A percentile compares a stretch with the other conserved stretches of the same genome.
Evolutionary conservation across 2,329 filamentous ascomycete genomes (phyloP).

Genomic region (Metarhizium album): DNA sequence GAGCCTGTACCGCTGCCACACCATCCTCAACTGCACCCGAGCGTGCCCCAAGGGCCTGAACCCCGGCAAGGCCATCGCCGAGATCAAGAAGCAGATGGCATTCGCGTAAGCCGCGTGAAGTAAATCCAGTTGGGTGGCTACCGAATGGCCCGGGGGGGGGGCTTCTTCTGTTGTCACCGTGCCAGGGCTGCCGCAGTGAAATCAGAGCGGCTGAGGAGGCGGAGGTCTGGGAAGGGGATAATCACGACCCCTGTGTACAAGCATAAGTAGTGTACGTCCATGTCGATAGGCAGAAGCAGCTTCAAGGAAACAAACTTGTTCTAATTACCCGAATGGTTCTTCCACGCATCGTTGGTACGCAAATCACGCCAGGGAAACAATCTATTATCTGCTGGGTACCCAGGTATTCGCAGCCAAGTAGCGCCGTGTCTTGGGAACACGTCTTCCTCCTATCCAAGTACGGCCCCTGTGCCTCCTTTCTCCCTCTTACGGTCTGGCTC

Average conservation of each 20-base stretch:
- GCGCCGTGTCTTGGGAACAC: too few species aligned
- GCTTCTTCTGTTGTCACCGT: background rate
- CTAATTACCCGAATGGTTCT: too few species aligned
- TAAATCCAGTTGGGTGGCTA: background rate
- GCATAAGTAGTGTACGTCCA: slow-evolving; percentile 9
- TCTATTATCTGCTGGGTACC: too few species aligned
- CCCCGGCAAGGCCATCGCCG: slow-evolving; percentile 86
- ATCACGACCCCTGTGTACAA: slow-evolving; percentile 5
- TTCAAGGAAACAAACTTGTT: too few species aligned
- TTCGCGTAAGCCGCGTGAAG: slow-evolving; percentile 17
- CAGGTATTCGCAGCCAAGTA: too few species aligned
- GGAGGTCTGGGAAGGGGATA: slow-evolving; percentile 1
- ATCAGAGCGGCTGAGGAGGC: background rate
- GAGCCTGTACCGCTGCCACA: slow-evolving; percentile 98
- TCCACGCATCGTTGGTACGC: too few species aligned
- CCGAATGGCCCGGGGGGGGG: background rate
- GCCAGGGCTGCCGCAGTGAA: background rate
- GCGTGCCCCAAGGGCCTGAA: slow-evolving; percentile 98
- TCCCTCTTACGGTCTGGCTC: too few species aligned
- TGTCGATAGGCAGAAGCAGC: background rate
- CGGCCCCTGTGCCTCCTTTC: too few species aligned
- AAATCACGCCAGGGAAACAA: too few species aligned
- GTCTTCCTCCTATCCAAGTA: too few species aligned
- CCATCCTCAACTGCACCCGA: slow-evolving; percentile 95
- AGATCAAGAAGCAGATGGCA: slow-evolving; percentile 98